Evolutionary conservation across 2,329 filamentous ascomycete genomes (phyloP).

Genomic region (Aspergillus quadrilineatus): DNA sequence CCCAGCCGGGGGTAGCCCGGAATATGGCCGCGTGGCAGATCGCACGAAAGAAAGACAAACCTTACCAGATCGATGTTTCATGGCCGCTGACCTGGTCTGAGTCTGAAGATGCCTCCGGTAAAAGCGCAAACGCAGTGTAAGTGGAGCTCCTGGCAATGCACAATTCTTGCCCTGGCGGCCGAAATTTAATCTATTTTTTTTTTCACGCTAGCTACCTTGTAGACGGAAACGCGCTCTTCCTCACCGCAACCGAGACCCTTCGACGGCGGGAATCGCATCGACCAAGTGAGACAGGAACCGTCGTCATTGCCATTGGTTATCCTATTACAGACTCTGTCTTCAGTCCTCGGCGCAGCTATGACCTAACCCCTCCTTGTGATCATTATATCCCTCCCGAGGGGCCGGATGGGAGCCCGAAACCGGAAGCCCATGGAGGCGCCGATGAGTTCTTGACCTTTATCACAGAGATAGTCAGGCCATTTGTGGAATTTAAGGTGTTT

Average conservation of each 20-base stretch:
- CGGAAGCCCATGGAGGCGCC: slow-evolving; percentile 42
- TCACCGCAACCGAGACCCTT: slow-evolving; percentile 26
- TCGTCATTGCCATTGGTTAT: slow-evolving; percentile 30
- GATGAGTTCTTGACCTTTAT: slow-evolving; percentile 49
- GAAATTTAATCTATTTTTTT: not conserved
- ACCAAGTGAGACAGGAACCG: slow-evolving; percentile 17
- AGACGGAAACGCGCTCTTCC: slow-evolving; percentile 31
- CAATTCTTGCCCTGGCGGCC: too few relatives aligned
- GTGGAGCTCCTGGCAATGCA: not conserved
- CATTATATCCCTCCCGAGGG: slow-evolving; percentile 23
- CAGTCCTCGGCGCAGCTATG: slow-evolving; percentile 20
- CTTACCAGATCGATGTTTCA: slow-evolving; percentile 26
- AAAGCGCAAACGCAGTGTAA: slow-evolving; percentile 21
- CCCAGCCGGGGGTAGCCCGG: not conserved
- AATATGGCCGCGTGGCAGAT: slow-evolving; percentile 20
- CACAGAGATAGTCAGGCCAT: slow-evolving; percentile 36
- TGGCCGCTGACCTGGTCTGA: slow-evolving; percentile 27
- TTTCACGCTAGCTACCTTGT: slow-evolving; percentile 24
- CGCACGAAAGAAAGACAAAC: slow-evolving; percentile 1
- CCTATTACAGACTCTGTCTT: slow-evolving; percentile 22
- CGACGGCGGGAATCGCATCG: slow-evolving; percentile 20
- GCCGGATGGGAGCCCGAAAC: slow-evolving; percentile 24
- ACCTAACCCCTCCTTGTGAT: slow-evolving; percentile 24
- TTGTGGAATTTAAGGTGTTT: slow-evolving; percentile 30
- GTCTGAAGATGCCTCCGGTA: not conserved